Evolutionary conservation across 1,284 basidiomycete genomes (phyloP).

Genomic region (Prillingera fragicola): DNA sequence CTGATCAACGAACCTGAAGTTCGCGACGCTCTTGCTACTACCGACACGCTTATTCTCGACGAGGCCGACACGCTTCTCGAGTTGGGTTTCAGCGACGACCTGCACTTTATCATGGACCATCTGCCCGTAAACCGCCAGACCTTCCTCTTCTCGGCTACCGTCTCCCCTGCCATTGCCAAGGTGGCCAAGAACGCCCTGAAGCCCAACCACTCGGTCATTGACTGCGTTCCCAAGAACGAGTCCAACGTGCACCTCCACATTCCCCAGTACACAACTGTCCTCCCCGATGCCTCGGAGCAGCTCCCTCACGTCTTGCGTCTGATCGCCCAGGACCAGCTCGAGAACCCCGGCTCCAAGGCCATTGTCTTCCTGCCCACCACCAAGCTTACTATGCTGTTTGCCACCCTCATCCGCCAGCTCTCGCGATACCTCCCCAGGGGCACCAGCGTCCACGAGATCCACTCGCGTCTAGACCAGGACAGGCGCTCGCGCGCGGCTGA

Average conservation of each 20-base stretch:
- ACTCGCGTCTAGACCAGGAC: slow-evolving; percentile 70
- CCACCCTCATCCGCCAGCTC: slow-evolving; percentile 59
- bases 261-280: slow-evolving; percentile 74
- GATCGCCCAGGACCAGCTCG: slow-evolving; percentile 83
- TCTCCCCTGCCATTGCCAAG: slow-evolving; percentile 51
- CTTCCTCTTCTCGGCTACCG: slow-evolving; percentile 89
- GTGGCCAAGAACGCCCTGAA: slow-evolving; percentile 57
- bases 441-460: slow-evolving; percentile 73
- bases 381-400: slow-evolving; percentile 72
- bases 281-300: slow-evolving; percentile 64
- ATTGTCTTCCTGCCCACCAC: slow-evolving; percentile 90
- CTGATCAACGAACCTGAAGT: slow-evolving; percentile 63
- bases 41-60: slow-evolving; percentile 74
- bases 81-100: slow-evolving; percentile 91
- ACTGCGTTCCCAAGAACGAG: slow-evolving; percentile 56
- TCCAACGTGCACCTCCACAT: slow-evolving; percentile 69
- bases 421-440: slow-evolving; percentile 51
- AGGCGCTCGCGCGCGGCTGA: slow-evolving; percentile 62
- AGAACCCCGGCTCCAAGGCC: slow-evolving; percentile 66
- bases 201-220: slow-evolving; percentile 58
- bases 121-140: slow-evolving; percentile 79
- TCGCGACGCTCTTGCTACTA: slow-evolving; percentile 53
- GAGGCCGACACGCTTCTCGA: slow-evolving; percentile 94
- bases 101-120: slow-evolving; percentile 65
- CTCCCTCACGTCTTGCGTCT: slow-evolving; percentile 73